Evolutionary conservation across 2,329 filamentous ascomycete genomes (phyloP).

Genomic region (Chaetomiaceae sp.): DNA sequence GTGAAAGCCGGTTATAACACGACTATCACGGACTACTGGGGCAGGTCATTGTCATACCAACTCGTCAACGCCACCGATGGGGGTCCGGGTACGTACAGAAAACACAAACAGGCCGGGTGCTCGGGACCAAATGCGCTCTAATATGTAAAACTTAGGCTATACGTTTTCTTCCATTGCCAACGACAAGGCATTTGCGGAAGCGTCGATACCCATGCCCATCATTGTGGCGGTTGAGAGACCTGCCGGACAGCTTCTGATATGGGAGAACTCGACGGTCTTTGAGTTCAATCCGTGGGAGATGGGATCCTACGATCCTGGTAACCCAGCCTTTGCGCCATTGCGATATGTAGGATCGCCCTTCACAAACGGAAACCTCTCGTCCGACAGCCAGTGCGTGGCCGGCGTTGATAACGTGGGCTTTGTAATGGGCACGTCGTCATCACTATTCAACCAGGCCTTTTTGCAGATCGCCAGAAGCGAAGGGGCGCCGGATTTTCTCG

Average conservation of each 20-base stretch:
- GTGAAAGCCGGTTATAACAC: slow-evolving; percentile 57
- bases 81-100: slow-evolving; percentile 59
- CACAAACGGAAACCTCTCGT: slow-evolving; percentile 50
- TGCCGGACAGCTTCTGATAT: slow-evolving; percentile 40
- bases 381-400: slow-evolving; percentile 58
- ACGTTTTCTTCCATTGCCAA: slow-evolving; percentile 69
- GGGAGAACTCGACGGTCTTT: slow-evolving; percentile 55
- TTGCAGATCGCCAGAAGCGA: no score
- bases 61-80: slow-evolving; percentile 71
- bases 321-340: slow-evolving; percentile 55
- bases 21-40: slow-evolving; percentile 84
- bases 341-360: slow-evolving; percentile 57
- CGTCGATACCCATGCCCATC: slow-evolving; percentile 45
- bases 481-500: slow-evolving; percentile 47
- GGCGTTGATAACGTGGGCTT: slow-evolving; percentile 81
- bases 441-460: slow-evolving; percentile 76
- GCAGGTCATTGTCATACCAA: slow-evolving; percentile 77
- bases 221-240: slow-evolving; percentile 46
- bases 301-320: slow-evolving; percentile 57
- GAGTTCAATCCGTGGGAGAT: slow-evolving; percentile 64
- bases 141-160: no score
- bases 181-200: slow-evolving; percentile 40
- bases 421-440: slow-evolving; percentile 82
- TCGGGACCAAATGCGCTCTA: no score
- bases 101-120: no score